Conservation (phyloP, 495 filamentous ascomycete genomes). For the Cetradonia linearis region DNA sequence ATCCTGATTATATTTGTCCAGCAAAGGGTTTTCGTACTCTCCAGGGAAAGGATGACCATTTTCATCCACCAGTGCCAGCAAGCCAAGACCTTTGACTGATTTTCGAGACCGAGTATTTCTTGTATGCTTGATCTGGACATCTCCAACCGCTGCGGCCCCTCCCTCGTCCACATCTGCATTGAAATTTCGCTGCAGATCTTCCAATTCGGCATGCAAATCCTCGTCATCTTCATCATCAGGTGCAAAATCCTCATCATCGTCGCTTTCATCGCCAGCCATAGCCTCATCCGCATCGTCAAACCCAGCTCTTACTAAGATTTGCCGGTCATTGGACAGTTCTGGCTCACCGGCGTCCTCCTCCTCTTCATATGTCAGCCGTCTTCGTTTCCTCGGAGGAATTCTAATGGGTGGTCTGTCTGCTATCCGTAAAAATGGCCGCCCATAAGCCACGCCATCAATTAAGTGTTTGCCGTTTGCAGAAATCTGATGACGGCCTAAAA, state of each 20-base stretch:
- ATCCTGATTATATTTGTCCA: constrained; percentile 18
- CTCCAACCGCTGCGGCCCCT: not conserved
- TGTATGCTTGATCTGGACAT: constrained; percentile 5
- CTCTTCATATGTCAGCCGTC: constrained; percentile 40
- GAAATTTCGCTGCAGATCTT: constrained; percentile 35
- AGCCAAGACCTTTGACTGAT: constrained; percentile 12
- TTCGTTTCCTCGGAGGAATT: constrained; percentile 70
- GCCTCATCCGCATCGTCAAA: constrained; percentile 23
- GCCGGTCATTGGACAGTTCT: constrained; percentile 13
- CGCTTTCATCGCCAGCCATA: constrained; percentile 30
- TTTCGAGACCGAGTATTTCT: constrained; percentile 10
- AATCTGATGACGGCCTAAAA: constrained; percentile 80
- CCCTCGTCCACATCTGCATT: constrained; percentile 9
- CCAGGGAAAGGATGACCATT: constrained; percentile 27
- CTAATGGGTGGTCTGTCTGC: constrained; percentile 54
- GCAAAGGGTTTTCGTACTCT: constrained; percentile 29
- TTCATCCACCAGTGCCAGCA: constrained; percentile 28
- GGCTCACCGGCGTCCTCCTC: constrained; percentile 28
- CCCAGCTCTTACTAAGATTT: constrained; percentile 20
- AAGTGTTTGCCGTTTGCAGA: constrained; percentile 69
- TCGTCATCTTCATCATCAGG: constrained; percentile 33
- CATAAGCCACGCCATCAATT: constrained; percentile 83
- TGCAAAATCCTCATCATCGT: constrained; percentile 31
- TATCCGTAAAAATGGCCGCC: constrained; percentile 54
- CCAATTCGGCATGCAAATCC: constrained; percentile 36